phyloP scores from a whole-genome alignment of 331 rosid species.

The Dryas integrifolia region DNA sequence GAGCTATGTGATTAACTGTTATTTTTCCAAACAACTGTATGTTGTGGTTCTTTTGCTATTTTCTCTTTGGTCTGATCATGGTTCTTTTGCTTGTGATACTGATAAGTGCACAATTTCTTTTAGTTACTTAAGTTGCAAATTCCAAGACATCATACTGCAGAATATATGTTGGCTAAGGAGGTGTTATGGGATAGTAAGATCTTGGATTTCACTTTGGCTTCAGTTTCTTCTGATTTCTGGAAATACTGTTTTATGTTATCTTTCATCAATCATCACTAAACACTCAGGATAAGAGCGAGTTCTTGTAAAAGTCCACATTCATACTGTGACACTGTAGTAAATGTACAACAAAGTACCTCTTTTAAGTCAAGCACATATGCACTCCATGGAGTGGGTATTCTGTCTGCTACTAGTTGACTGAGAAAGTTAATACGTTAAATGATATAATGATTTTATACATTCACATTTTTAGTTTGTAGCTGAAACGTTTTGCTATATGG shows the following conservation, averaged over 20 bases:
- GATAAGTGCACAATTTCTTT: too few species aligned
- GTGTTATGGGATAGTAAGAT: too few species aligned
- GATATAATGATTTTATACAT: background rate
- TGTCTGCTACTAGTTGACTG: background rate
- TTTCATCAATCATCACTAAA: background rate
- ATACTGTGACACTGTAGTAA: background rate
- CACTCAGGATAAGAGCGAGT: background rate
- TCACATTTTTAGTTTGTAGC: background rate
- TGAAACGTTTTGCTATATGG: background rate
- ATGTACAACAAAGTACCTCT: background rate
- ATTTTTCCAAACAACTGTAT: too few species aligned
- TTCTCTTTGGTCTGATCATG: too few species aligned
- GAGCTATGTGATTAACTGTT: too few species aligned
- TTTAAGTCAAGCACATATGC: background rate
- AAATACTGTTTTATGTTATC: too few species aligned
- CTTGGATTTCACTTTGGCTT: too few species aligned
- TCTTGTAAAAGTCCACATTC: background rate
- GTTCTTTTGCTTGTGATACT: too few species aligned
- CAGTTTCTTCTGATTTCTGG: too few species aligned
- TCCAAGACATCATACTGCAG: background rate
- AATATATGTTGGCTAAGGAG: background rate
- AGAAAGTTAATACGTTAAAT: background rate
- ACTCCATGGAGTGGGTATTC: background rate
- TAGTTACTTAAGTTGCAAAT: too few species aligned
- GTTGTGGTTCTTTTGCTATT: too few species aligned